Percentiles rank a stretch among this genome's conserved stretches.
Conservation (phyloP, 2,329 filamentous ascomycete genomes). For the Venturia pyrina region DNA sequence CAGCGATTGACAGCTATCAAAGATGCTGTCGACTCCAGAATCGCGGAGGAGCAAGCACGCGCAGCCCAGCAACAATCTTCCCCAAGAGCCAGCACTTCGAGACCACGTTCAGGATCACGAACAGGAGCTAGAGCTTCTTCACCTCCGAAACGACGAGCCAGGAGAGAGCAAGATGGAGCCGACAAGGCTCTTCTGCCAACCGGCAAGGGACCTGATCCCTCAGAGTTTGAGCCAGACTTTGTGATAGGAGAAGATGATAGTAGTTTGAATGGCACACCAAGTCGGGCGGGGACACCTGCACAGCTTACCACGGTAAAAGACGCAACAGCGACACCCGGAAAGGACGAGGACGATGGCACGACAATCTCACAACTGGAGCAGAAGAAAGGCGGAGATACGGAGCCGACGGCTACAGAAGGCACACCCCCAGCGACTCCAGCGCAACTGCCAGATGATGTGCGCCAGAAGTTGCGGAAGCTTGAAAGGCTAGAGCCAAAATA, state of each 20-base stretch:
- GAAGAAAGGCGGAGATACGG: constrained; percentile 23
- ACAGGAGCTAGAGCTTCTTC: constrained; percentile 23
- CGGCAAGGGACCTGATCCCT: constrained; percentile 64
- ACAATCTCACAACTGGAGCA: constrained; percentile 17
- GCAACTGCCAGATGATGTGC: constrained; percentile 66
- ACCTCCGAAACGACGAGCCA: constrained; percentile 23
- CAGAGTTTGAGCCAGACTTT: constrained; percentile 79
- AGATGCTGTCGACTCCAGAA: constrained; percentile 74
- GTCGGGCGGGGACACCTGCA: constrained; percentile 19
- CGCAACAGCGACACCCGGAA: constrained; percentile 15
- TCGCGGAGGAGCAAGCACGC: constrained; percentile 84
- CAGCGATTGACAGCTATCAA: constrained; percentile 38
- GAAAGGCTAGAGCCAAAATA: constrained; percentile 85
- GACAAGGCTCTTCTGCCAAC: constrained; percentile 17
- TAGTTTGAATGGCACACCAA: constrained; percentile 52
- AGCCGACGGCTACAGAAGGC: constrained; percentile 16
- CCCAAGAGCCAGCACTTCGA: constrained; percentile 35
- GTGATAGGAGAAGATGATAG: constrained; percentile 65
- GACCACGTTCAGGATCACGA: constrained; percentile 30
- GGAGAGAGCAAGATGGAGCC: constrained; percentile 18
- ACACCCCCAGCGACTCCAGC: constrained; percentile 21
- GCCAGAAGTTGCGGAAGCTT: constrained; percentile 68
- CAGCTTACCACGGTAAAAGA: constrained; percentile 16
- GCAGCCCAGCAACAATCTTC: constrained; percentile 32
- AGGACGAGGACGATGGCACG: constrained; percentile 1